Conservation (phyloP, 2,329 filamentous ascomycete genomes). For the Acrodontium crateriforme region DNA sequence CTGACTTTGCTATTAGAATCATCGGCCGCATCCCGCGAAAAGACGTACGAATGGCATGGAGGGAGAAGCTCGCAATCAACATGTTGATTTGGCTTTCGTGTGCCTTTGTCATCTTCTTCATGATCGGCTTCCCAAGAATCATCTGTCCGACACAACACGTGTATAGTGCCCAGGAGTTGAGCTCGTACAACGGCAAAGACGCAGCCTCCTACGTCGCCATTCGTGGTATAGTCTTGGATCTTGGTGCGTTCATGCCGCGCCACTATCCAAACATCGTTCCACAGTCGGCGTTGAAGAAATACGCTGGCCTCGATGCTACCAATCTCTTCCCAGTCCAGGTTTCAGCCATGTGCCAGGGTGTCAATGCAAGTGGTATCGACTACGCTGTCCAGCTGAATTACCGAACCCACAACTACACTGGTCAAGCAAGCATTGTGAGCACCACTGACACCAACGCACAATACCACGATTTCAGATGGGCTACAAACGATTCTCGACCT, state of each 20-base stretch:
- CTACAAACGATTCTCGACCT: conserved; percentile 64
- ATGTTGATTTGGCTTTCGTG: conserved; percentile 90
- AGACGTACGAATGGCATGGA: conserved; percentile 84
- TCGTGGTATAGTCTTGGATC: conserved; percentile 77
- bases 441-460: conserved; percentile 55
- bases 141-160: conserved; percentile 90
- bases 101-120: conserved; percentile 67
- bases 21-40: conserved; percentile 80
- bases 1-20: conserved; percentile 65
- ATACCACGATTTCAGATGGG: conserved; percentile 89
- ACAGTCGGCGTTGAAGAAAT: conserved; percentile 53
- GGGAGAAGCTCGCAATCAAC: conserved; percentile 97
- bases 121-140: conserved; percentile 70
- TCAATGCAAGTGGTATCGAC: conserved; percentile 51
- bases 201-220: conserved; percentile 60
- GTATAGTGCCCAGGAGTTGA: conserved; percentile 64
- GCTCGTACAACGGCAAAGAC: conserved; percentile 58
- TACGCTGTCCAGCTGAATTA: conserved; percentile 74
- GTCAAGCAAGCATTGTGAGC: conserved; percentile 50
- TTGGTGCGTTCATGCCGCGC: conserved; percentile 54
- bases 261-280: conserved; percentile 65
- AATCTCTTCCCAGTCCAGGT: conserved; percentile 87
- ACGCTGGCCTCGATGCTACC: conserved; percentile 79
- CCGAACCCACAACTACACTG: conserved; percentile 59
- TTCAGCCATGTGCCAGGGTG: conserved; percentile 74